These are phyloP conservation scores for Colletotrichum zoysiae DNA, from an alignment of 2,329 filamentous ascomycete genomes.

Conservation along the genomic window DNA sequence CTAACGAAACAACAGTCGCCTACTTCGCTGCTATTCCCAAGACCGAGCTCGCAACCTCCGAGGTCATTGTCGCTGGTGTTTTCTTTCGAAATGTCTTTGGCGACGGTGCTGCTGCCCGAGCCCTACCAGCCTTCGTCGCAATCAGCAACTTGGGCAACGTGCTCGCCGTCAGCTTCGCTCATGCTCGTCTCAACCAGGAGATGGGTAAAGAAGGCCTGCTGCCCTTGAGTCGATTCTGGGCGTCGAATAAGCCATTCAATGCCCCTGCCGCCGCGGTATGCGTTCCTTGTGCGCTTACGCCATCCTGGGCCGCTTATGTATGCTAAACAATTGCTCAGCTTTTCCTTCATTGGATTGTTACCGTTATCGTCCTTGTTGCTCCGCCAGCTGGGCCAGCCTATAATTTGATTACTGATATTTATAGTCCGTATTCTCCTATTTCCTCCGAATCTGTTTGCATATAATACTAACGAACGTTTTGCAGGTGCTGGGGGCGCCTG, in stretches of 20 bases:
- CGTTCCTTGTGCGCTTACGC: slow-evolving; percentile 6
- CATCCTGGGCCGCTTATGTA: no score
- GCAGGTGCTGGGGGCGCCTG: slow-evolving; percentile 57
- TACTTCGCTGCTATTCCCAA: slow-evolving; percentile 75
- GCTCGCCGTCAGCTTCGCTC: slow-evolving; percentile 70
- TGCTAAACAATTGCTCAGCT: slow-evolving; percentile 50
- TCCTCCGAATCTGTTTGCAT: no score
- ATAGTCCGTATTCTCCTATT: slow-evolving; percentile 34
- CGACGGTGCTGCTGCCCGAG: slow-evolving; percentile 61
- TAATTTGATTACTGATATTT: slow-evolving; percentile 73
- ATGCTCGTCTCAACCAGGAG: slow-evolving; percentile 72
- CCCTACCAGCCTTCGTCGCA: slow-evolving; percentile 68
- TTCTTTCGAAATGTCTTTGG: slow-evolving; percentile 75
- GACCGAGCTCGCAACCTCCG: slow-evolving; percentile 66
- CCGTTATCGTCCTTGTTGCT: slow-evolving; percentile 73
- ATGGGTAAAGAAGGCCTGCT: slow-evolving; percentile 77
- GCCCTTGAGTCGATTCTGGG: slow-evolving; percentile 76
- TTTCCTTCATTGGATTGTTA: slow-evolving; percentile 75
- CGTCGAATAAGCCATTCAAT: slow-evolving; percentile 76
- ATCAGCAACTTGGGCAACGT: slow-evolving; percentile 73
- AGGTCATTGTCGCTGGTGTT: slow-evolving; percentile 70
- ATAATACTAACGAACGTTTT: no score
- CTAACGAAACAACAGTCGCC: slow-evolving; percentile 54
- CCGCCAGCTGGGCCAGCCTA: slow-evolving; percentile 77
- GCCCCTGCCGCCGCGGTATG: slow-evolving; percentile 68